These are phyloP conservation scores for Phytophthora podocarpi DNA, from an alignment of 352 stramenopile genomes.

Conservation along the genomic window DNA sequence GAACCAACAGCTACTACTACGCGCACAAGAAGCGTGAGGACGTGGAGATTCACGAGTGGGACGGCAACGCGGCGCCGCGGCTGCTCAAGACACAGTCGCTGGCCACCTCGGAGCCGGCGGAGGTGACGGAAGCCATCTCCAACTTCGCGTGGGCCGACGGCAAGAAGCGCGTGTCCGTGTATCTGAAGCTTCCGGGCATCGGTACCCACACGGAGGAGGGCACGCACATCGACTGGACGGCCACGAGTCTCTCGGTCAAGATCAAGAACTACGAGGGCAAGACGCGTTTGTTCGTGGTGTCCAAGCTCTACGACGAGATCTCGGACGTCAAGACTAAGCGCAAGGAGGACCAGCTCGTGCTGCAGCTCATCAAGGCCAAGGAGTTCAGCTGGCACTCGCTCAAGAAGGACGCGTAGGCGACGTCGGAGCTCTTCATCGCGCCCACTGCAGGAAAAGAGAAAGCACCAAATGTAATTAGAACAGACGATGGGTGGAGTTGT, in stretches of 20 bases:
- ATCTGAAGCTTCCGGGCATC: constrained; percentile 74
- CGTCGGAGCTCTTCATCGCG: not conserved
- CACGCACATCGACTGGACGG: constrained; percentile 73
- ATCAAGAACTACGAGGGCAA: constrained; percentile 74
- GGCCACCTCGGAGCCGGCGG: constrained; percentile 32
- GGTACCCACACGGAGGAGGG: constrained; percentile 63
- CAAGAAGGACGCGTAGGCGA: constrained; percentile 80
- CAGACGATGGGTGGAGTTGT: constrained; percentile 23
- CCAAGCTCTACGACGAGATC: constrained; percentile 84
- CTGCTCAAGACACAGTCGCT: constrained; percentile 63
- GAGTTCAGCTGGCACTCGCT: constrained; percentile 82
- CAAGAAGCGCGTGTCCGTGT: constrained; percentile 82
- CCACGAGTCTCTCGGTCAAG: constrained; percentile 55
- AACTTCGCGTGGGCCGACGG: constrained; percentile 85
- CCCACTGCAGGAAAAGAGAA: not conserved
- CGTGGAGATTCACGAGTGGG: constrained; percentile 84
- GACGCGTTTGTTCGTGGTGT: constrained; percentile 67
- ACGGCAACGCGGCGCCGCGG: constrained; percentile 75
- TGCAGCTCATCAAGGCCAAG: constrained; percentile 79
- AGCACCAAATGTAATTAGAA: constrained; percentile 32
- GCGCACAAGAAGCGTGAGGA: constrained; percentile 84
- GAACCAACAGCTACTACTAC: constrained; percentile 90
- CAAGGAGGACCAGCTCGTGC: constrained; percentile 82
- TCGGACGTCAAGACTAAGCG: constrained; percentile 78
- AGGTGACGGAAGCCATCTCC: constrained; percentile 61